phyloP scores from a whole-genome alignment of 106 monocot species.

The Agapanthus africanus region DNA sequence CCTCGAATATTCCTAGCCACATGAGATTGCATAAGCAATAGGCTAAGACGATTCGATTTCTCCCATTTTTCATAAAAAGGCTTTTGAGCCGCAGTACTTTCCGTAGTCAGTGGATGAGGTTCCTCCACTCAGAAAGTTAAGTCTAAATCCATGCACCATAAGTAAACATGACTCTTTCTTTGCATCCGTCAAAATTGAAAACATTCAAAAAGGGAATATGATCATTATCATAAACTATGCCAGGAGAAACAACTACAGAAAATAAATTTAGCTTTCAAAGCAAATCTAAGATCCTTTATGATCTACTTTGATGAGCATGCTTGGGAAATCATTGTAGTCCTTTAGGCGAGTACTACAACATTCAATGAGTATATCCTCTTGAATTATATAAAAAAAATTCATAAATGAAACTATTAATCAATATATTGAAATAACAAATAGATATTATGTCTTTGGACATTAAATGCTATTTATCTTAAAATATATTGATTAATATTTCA shows the following conservation, averaged over 20 bases:
- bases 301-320: neutral
- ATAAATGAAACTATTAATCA: too few species aligned
- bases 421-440: too few species aligned
- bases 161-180: constrained; percentile 3
- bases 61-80: neutral
- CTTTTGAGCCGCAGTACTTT: constrained; percentile 1
- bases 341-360: neutral
- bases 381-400: neutral
- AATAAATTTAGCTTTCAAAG: neutral
- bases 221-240: neutral
- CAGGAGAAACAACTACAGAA: neutral
- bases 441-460: neutral
- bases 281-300: neutral
- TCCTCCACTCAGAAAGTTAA: neutral
- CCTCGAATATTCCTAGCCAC: neutral
- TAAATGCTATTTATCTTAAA: neutral
- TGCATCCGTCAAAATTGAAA: neutral
- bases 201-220: neutral
- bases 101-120: neutral
- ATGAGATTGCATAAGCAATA: constrained; percentile 1
- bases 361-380: neutral
- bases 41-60: neutral
- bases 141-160: neutral
- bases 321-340: neutral
- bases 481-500: too few species aligned